Conservation (phyloP, 2,329 filamentous ascomycete genomes). For the Claviceps pusilla region DNA sequence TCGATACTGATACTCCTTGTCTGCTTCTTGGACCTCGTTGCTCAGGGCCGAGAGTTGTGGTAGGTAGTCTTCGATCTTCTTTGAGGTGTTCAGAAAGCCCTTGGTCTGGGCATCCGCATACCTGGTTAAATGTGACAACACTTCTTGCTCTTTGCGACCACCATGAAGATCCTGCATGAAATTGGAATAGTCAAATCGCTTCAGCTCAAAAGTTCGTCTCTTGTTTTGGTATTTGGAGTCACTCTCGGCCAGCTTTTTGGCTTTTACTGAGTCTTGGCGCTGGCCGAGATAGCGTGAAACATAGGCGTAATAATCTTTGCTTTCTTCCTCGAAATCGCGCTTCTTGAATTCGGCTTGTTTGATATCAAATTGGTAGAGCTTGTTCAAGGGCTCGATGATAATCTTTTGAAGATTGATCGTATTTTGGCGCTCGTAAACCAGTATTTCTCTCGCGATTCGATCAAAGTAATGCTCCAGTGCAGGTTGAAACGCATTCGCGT, state of each 20-base stretch:
- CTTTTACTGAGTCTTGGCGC: conserved; percentile 85
- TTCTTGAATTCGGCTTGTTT: conserved; percentile 96
- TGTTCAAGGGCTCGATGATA: conserved; percentile 85
- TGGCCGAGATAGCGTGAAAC: conserved; percentile 93
- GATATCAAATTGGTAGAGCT: conserved; percentile 88
- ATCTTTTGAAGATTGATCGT: conserved; percentile 72
- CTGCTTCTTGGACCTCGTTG: conserved; percentile 76
- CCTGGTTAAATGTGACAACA: conserved; percentile 83
- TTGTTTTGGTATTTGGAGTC: conserved; percentile 95
- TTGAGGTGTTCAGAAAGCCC: conserved; percentile 66
- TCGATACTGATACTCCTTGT: conserved; percentile 94
- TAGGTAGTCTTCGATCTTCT: conserved; percentile 72
- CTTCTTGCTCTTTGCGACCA: conserved; percentile 94
- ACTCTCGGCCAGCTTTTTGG: conserved; percentile 90
- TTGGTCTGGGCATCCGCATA: conserved; percentile 84
- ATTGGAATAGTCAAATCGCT: conserved; percentile 95
- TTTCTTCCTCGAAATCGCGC: conserved; percentile 96
- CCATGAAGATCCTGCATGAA: conserved; percentile 99
- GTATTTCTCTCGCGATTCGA: conserved; percentile 83
- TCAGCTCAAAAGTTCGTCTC: conserved; percentile 86
- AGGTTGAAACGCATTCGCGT: conserved; percentile 91
- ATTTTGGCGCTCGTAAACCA: conserved; percentile 75
- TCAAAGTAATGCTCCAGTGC: conserved; percentile 97
- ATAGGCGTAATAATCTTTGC: conserved; percentile 95
- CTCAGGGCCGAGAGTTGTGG: conserved; percentile 83